Base-by-base conservation (phyloP, 164 flowering plant genomes). In the Hamamelis virginiana region DNA sequence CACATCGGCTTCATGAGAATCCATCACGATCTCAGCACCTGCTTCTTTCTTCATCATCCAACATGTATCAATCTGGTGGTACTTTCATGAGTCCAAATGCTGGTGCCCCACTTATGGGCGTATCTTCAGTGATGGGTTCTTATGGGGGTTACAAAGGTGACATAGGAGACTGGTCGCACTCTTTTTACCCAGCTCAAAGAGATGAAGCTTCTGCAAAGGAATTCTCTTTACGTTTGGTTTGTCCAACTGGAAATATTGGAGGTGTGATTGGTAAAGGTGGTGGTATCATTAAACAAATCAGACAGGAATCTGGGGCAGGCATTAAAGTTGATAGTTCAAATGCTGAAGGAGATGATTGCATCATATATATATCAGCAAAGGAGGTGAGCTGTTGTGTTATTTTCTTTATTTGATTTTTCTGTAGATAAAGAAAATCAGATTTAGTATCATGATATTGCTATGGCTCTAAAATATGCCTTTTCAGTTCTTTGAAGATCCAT, bases 251-350 rank as follows among this genome's bases (percentile, higher is more conserved):
- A 18, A 82, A 82, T 63, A 80, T 87, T 73, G 89, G 89, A 62
- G 86, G 85, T 69, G 87, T 85, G 46, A 87, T 87, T 71, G 89
- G 91, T 19, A 85, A 83, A 64, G 84, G 85, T 78, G 92, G 92
- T 63, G 62, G 67, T 8, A 76, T 84, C 33, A 88, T 86, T 59
- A 88, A 88, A 69, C 87, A 88, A 77, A 86, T 88, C 44, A 85
- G 89, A 52, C 87, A 88, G 72, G 90, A 88, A 53, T 83, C 92
- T 65, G 83, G 87, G 27, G 90, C 92, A 62, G 63, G 53, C 56
- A 82, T 88, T 28, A 85, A 84, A 72, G 89, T 88, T 62, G 86
- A 86, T 68, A 88, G 87, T 72, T 81, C 90, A 10, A 64, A 80
- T 61, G 72, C 88, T 25, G 85, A 82, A 64, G 90, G 76, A 22